Base-by-base conservation (phyloP, 495 filamentous ascomycete species). In the Podospora fimiseda region DNA sequence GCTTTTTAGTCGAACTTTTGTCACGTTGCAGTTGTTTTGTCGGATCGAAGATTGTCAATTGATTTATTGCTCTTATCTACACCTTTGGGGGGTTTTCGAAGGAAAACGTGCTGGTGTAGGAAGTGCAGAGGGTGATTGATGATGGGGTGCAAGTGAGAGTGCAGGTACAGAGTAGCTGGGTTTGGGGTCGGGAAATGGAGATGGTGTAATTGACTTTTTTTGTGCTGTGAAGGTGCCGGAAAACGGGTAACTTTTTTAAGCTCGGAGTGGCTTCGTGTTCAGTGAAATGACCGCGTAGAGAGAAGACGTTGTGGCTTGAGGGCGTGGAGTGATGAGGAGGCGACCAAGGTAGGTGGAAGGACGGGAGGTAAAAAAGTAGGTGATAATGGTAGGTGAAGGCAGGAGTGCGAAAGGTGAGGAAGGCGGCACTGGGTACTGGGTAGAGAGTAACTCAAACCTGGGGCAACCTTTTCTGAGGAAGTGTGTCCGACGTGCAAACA, bases 61-160 rank as follows among this genome's bases (percentile, higher is more conserved):
- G 67, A 60, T 45, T 57, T 68, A 57, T 69, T 61, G 60, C 11
- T 43, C 16, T 61, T 41, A 91, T 89, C 80, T 92, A 92, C 88
- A 91, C 88, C 86, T 74, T 48, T 63, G 52, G 63, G 76, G 75
- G 78, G 73, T 77, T 83, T 87, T 82, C 83, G 79, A 88, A 88
- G 70, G 84, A 89, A 89, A 89, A 90, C 84, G 80, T 86, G 89
- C 85, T 86, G 87, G 87, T 92, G 87, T 72, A 76, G 69, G 27
- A 33, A 11, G 11, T 33, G 27, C 27, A 33, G 27, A 6, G 27
- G 27, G 11, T 74, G 73, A 54, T 49, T n/a, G n/a, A n/a, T n/a
- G n/a, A n/a, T n/a, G n/a, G n/a, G 64, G 64, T 66, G 68, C 51
- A 52, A 57, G 58, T 43, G 33, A 33, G 13, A n/a, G 49, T 49